These are phyloP conservation scores for Yamadazyma taylorii DNA, from an alignment of 1,139 yeast genomes.

Conservation along the genomic window DNA sequence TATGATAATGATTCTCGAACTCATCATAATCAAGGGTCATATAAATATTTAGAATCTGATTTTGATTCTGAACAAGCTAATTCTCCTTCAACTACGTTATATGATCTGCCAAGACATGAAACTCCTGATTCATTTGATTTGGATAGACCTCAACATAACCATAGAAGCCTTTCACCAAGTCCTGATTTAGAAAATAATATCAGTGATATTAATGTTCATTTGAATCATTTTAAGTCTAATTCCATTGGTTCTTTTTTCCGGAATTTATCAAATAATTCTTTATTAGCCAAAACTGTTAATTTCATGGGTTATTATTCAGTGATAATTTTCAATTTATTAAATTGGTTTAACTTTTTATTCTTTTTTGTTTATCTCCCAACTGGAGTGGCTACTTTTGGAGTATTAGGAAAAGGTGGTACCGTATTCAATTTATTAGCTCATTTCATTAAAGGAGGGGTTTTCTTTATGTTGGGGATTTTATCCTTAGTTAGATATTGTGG, in stretches of 20 bases:
- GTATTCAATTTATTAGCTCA: slow-evolving; percentile 89
- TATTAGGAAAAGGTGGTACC: slow-evolving; percentile 63
- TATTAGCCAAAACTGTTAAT: slow-evolving; percentile 9
- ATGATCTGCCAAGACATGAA: slow-evolving; percentile 25
- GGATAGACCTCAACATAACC: slow-evolving; percentile 2
- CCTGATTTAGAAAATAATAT: slow-evolving; percentile 8
- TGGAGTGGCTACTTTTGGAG: slow-evolving; percentile 73
- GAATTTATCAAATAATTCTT: slow-evolving; percentile 4
- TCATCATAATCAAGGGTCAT: slow-evolving; percentile 7
- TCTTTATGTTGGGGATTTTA: slow-evolving; percentile 70
- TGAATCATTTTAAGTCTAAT: slow-evolving; percentile 6
- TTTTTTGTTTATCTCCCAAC: slow-evolving; percentile 63
- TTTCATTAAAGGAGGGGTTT: slow-evolving; percentile 93
- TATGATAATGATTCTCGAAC: too few relatives aligned
- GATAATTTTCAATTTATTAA: slow-evolving; percentile 49
- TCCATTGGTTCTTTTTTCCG: slow-evolving; percentile 4
- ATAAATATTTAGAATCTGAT: slow-evolving; percentile 35
- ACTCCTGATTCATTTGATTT: slow-evolving; percentile 16
- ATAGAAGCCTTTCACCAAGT: background rate
- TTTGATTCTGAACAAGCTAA: slow-evolving; percentile 27
- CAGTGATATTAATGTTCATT: slow-evolving; percentile 14
- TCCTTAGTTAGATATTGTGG: slow-evolving; percentile 87
- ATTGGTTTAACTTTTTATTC: slow-evolving; percentile 66
- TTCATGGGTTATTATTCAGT: slow-evolving; percentile 9
- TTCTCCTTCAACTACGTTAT: slow-evolving; percentile 43